Conservation (phyloP, 2,329 filamentous ascomycete species). For the Gliomastix tumulicola region DNA sequence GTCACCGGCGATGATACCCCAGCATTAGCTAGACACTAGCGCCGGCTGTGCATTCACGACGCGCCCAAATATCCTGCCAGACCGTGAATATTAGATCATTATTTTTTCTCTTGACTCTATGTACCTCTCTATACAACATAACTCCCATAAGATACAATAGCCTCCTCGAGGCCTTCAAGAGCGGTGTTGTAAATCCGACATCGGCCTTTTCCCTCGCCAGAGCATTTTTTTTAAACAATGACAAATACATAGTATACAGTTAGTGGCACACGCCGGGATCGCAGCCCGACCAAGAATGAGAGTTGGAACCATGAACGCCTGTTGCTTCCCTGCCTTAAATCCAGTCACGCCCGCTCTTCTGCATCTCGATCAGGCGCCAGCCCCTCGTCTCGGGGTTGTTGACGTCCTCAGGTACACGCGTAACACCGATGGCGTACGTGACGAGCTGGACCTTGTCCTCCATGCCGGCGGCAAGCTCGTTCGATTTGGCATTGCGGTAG, state of each 20-base stretch:
- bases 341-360: conserved; percentile 94
- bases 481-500: conserved; percentile 86
- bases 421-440: conserved; percentile 96
- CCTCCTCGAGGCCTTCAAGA: conserved; percentile 2
- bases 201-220: neutral
- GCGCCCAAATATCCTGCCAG: too few species aligned
- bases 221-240: conserved; percentile 1
- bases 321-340: conserved; percentile 31
- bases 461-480: conserved; percentile 89
- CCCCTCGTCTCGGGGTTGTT: conserved; percentile 94
- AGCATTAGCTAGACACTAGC: too few species aligned
- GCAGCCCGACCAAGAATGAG: neutral
- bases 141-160: conserved; percentile 1
- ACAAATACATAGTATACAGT: conserved; percentile 2
- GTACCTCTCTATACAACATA: neutral
- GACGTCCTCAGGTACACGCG: conserved; percentile 87
- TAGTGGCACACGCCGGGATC: neutral
- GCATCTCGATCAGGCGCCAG: conserved; percentile 96
- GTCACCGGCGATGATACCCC: neutral
- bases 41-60: too few species aligned
- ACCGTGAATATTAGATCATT: conserved; percentile 1
- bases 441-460: conserved; percentile 98
- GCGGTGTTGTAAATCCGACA: conserved; percentile 2
- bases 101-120: neutral
- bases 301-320: neutral